Conservation (phyloP, 1,284 basidiomycete species). For the Peniophora sp. region DNA sequence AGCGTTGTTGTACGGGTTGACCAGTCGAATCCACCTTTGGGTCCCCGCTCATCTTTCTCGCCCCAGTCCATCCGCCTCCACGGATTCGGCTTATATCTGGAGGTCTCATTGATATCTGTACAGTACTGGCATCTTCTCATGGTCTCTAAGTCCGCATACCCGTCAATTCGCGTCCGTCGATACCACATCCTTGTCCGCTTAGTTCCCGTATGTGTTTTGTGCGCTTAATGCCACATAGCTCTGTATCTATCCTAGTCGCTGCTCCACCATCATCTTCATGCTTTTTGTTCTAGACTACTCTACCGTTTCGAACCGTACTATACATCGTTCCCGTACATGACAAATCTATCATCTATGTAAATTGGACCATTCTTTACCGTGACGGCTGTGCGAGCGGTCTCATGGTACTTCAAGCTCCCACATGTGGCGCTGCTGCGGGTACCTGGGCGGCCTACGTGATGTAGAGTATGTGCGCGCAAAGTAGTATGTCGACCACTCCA, state of each 20-base stretch:
- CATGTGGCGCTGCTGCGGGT: too few relatives aligned
- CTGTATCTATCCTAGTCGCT: conserved; percentile 1
- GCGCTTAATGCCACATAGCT: background rate
- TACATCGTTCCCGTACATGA: conserved; percentile 17
- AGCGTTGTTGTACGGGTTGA: conserved; percentile 23
- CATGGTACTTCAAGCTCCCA: too few relatives aligned
- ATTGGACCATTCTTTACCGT: conserved; percentile 13
- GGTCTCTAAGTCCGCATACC: background rate
- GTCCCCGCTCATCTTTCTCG: conserved; percentile 14
- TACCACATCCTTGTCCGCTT: background rate
- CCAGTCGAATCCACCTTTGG: conserved; percentile 29
- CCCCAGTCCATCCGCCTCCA: too few relatives aligned
- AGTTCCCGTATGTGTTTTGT: background rate
- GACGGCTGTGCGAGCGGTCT: conserved; percentile 11
- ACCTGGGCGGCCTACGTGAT: too few relatives aligned
- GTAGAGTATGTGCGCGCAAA: too few relatives aligned
- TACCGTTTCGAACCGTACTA: conserved; percentile 1
- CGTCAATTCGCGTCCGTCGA: too few relatives aligned
- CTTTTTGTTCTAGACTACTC: conserved; percentile 7
- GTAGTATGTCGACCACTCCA: too few relatives aligned
- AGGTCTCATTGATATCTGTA: background rate
- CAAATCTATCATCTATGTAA: conserved; percentile 16
- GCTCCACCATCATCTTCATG: conserved; percentile 9
- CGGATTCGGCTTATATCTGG: too few relatives aligned
- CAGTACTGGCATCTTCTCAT: background rate